phyloP scores from a whole-genome alignment of 768 basidiomycete species.

The Tylopilus sp. region DNA sequence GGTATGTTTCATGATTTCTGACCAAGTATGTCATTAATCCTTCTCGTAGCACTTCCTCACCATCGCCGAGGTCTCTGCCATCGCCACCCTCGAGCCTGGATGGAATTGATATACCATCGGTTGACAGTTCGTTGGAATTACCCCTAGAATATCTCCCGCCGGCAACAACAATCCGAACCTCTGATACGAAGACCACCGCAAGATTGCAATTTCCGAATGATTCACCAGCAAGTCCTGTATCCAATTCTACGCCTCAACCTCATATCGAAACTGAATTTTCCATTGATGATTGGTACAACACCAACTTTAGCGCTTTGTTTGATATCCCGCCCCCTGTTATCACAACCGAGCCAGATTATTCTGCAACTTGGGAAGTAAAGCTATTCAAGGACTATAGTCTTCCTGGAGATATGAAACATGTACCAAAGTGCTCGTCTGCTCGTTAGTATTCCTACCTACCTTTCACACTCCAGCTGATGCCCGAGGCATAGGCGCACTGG shows the following conservation, averaged over 20 bases:
- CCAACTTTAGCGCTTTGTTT: constrained; percentile 24
- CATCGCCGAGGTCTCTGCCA: constrained; percentile 4
- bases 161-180: constrained; percentile 7
- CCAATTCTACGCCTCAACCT: constrained; percentile 29
- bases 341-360: constrained; percentile 23
- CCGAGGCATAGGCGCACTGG: not conserved
- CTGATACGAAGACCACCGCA: constrained; percentile 24
- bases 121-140: not conserved
- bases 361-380: constrained; percentile 31
- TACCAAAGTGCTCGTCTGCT: not conserved
- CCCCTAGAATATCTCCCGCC: not conserved
- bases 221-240: constrained; percentile 20
- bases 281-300: constrained; percentile 37
- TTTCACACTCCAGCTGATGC: not conserved
- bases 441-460: constrained; percentile 3
- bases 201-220: constrained; percentile 29
- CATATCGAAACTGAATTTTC: constrained; percentile 17
- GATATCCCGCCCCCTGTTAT: constrained; percentile 26
- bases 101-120: not conserved
- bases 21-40: not conserved
- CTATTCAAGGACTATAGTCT: constrained; percentile 30
- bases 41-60: not conserved
- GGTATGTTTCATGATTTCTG: constrained; percentile 8
- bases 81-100: constrained; percentile 14
- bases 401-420: constrained; percentile 1